Conservation (phyloP, 305 asterid genomes). For the Solanum aculeatissimum region DNA sequence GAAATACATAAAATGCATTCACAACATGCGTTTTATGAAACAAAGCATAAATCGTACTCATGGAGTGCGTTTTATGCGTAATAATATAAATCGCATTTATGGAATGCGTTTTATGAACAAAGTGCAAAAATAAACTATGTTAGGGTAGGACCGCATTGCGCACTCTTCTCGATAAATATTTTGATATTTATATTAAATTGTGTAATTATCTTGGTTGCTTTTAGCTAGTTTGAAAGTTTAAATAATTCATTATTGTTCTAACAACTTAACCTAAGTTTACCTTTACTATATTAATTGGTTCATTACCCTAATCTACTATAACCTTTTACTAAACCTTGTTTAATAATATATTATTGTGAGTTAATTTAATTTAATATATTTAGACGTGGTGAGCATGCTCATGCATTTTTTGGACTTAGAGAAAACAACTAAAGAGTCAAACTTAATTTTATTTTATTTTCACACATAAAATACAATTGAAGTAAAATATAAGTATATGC, state of each 20-base stretch:
- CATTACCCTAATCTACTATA: not conserved
- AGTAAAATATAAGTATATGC: not conserved
- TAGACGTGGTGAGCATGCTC: slow-evolving; percentile 6
- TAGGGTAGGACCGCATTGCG: no score
- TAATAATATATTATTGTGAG: not conserved
- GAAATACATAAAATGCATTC: no score
- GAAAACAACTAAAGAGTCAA: slow-evolving; percentile 2
- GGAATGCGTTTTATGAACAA: no score
- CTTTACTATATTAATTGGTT: not conserved
- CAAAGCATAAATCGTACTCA: no score
- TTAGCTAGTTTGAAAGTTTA: not conserved
- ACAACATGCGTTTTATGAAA: no score
- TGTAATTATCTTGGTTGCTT: not conserved
- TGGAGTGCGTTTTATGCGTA: no score
- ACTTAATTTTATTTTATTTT: slow-evolving; percentile 1
- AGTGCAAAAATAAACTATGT: no score
- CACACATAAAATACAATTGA: not conserved
- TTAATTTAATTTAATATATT: not conserved
- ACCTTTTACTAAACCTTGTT: not conserved
- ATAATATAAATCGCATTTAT: no score
- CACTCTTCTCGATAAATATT: no score
- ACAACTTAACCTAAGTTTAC: not conserved
- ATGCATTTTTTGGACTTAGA: not conserved
- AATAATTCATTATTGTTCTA: not conserved
- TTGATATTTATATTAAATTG: not conserved